Evolutionary conservation across 768 basidiomycete genomes (phyloP).

Genomic region (Tulasnella calospora): DNA sequence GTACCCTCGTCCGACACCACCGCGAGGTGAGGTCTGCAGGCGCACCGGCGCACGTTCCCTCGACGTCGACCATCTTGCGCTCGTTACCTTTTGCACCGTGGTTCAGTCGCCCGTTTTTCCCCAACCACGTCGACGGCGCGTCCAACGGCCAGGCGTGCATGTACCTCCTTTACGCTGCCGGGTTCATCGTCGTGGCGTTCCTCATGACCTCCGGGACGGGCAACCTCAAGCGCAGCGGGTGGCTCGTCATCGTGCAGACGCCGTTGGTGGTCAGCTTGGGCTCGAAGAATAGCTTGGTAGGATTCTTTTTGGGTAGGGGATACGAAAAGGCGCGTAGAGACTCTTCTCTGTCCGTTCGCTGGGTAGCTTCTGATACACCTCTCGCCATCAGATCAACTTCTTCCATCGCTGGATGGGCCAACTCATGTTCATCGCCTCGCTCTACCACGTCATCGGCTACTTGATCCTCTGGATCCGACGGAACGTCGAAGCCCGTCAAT

Average conservation of each 20-base stretch:
- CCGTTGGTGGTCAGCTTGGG: constrained; percentile 23
- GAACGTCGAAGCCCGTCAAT: constrained; percentile 39
- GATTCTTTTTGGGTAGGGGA: constrained; percentile 19
- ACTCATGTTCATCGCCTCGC: constrained; percentile 52
- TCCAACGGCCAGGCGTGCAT: constrained; percentile 48
- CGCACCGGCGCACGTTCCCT: constrained; percentile 48
- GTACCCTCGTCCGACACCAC: neutral
- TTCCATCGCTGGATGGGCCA: constrained; percentile 66
- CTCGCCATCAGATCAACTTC: constrained; percentile 56
- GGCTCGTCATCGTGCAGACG: constrained; percentile 54
- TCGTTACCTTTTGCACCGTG: constrained; percentile 38
- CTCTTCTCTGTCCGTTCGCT: neutral
- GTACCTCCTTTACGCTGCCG: constrained; percentile 45
- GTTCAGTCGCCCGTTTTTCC: constrained; percentile 42
- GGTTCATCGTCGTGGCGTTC: constrained; percentile 46
- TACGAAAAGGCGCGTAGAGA: constrained; percentile 6
- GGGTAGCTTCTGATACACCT: neutral
- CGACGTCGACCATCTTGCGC: constrained; percentile 46
- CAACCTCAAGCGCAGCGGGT: constrained; percentile 48
- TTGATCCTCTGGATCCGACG: constrained; percentile 40
- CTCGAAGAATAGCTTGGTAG: constrained; percentile 26
- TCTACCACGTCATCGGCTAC: constrained; percentile 56
- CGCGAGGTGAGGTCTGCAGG: constrained; percentile 23
- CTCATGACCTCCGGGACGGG: constrained; percentile 51
- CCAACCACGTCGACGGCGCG: constrained; percentile 39